These are phyloP conservation scores for Penicillium simplicissimum DNA, from an alignment of 495 filamentous ascomycete genomes.

Conservation along the genomic window DNA sequence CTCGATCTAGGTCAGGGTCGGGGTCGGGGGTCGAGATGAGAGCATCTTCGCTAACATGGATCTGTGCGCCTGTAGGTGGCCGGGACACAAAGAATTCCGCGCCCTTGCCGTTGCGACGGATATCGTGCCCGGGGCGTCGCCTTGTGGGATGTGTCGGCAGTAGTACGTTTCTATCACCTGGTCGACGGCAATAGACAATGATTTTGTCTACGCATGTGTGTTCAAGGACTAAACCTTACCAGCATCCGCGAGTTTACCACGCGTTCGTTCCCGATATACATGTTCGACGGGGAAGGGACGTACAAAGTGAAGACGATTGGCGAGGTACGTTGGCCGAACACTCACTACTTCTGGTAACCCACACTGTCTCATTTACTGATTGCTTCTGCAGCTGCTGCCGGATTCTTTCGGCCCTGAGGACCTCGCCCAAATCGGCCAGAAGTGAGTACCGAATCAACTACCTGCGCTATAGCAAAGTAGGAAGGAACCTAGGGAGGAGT, in stretches of 20 bases:
- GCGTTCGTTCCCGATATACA: slow-evolving; percentile 72
- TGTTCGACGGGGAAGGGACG: slow-evolving; percentile 78
- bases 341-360: too few relatives aligned
- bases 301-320: slow-evolving; percentile 71
- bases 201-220: neutral
- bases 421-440: slow-evolving; percentile 14
- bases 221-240: neutral
- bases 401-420: slow-evolving; percentile 71
- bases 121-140: slow-evolving; percentile 67
- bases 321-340: slow-evolving; percentile 53
- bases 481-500: slow-evolving; percentile 11
- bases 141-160: slow-evolving; percentile 67
- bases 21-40: too few relatives aligned
- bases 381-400: slow-evolving; percentile 60
- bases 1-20: too few relatives aligned
- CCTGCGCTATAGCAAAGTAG: neutral
- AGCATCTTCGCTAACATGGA: too few relatives aligned
- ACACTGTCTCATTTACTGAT: neutral
- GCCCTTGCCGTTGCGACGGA: slow-evolving; percentile 88
- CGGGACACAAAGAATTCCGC: slow-evolving; percentile 69
- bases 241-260: slow-evolving; percentile 81
- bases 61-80: too few relatives aligned
- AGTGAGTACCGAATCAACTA: neutral
- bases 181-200: too few relatives aligned
- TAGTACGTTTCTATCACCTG: slow-evolving; percentile 41